Percentiles rank a stretch among this genome's conserved stretches.
Conservation (phyloP, 163 green algal genomes). For the Prototheca wickerhamii region DNA sequence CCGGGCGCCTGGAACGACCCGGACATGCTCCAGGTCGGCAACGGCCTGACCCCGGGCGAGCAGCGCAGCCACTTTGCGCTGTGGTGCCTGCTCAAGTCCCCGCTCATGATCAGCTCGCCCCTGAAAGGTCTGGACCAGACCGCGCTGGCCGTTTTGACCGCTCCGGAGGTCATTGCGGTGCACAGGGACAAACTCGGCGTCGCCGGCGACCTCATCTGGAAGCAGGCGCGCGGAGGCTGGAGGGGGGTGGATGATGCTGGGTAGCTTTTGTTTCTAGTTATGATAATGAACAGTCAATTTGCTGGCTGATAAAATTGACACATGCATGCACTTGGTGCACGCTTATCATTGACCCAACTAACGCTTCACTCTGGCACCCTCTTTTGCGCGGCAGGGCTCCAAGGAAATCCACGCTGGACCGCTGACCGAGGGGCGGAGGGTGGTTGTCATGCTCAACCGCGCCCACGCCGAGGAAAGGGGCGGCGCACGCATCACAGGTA, state of each 20-base stretch:
- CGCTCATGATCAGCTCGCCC: slow-evolving; percentile 65
- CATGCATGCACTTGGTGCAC: neutral
- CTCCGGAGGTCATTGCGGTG: slow-evolving; percentile 56
- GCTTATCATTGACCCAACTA: neutral
- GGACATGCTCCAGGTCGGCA: slow-evolving; percentile 75
- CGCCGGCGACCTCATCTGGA: slow-evolving; percentile 53
- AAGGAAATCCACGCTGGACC: slow-evolving; percentile 46
- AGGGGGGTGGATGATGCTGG: neutral
- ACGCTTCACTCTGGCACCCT: neutral
- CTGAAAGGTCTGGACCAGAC: slow-evolving; percentile 31
- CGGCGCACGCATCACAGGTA: neutral
- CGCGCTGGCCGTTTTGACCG: slow-evolving; percentile 43
- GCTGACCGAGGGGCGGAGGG: slow-evolving; percentile 32
- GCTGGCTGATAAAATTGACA: too few relatives aligned
- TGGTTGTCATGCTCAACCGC: slow-evolving; percentile 47
- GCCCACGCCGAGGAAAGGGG: neutral
- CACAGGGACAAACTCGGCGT: slow-evolving; percentile 60
- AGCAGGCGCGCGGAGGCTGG: slow-evolving; percentile 8
- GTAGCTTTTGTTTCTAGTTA: too few relatives aligned
- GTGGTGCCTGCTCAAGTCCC: slow-evolving; percentile 66
- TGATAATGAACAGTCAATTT: neutral
- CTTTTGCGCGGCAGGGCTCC: slow-evolving; percentile 34
- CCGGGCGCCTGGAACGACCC: slow-evolving; percentile 66
- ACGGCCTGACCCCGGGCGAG: slow-evolving; percentile 34
- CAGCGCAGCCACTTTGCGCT: slow-evolving; percentile 62